Evolutionary conservation across 1,284 basidiomycete species (phyloP).

Genomic region (Cryptococcus jaspeensis): DNA sequence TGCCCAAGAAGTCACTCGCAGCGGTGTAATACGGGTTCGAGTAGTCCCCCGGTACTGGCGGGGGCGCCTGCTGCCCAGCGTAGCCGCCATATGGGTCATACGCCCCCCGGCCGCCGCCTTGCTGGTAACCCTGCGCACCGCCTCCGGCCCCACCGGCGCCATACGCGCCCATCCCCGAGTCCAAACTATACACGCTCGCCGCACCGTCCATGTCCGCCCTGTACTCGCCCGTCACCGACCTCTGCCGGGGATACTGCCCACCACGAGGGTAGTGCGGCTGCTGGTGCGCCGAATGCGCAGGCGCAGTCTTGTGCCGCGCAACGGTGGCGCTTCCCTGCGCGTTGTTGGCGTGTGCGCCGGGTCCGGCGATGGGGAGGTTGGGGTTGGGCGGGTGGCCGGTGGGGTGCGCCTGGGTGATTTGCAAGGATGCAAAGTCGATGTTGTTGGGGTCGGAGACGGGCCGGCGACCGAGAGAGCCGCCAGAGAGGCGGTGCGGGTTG

Average conservation of each 20-base stretch:
- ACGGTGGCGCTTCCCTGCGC: not conserved
- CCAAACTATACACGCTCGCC: slow-evolving; percentile 48
- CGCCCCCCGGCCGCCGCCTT: not conserved
- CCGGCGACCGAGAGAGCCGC: slow-evolving; percentile 24
- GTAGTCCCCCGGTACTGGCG: slow-evolving; percentile 24
- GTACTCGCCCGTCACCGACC: slow-evolving; percentile 23
- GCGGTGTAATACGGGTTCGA: slow-evolving; percentile 53
- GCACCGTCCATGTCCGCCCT: slow-evolving; percentile 25
- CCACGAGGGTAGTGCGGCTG: slow-evolving; percentile 8
- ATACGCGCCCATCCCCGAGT: slow-evolving; percentile 48
- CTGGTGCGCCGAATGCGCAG: slow-evolving; percentile 3
- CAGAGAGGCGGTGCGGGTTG: slow-evolving; percentile 24
- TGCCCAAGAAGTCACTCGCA: slow-evolving; percentile 75
- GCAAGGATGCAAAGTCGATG: slow-evolving; percentile 35
- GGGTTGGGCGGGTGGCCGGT: slow-evolving; percentile 2
- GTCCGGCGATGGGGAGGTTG: not conserved
- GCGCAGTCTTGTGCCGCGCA: slow-evolving; percentile 15
- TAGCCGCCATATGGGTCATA: slow-evolving; percentile 9
- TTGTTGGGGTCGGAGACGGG: slow-evolving; percentile 43
- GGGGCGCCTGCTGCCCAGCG: slow-evolving; percentile 1
- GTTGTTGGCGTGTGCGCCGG: not conserved
- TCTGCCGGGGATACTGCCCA: slow-evolving; percentile 10
- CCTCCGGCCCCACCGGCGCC: slow-evolving; percentile 10
- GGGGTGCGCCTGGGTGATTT: slow-evolving; percentile 25
- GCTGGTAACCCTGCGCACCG: slow-evolving; percentile 6